These are phyloP conservation scores for Stenocarpella maydis DNA, from an alignment of 2,329 filamentous ascomycete genomes.

Conservation along the genomic window DNA sequence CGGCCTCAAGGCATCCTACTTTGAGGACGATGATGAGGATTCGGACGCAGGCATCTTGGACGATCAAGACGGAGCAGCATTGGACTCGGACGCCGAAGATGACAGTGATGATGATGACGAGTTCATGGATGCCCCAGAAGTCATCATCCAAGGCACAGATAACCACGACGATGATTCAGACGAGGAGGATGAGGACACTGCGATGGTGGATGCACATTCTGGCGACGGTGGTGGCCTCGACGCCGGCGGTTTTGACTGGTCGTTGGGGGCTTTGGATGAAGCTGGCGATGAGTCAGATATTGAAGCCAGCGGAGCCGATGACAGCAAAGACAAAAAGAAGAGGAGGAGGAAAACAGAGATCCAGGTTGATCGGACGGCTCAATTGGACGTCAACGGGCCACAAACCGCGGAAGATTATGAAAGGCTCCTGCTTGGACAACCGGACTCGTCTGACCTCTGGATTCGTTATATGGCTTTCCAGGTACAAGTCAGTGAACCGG, in stretches of 20 bases:
- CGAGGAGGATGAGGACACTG: slow-evolving; percentile 51
- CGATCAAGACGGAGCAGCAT: slow-evolving; percentile 55
- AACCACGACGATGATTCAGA: slow-evolving; percentile 43
- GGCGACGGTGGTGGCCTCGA: slow-evolving; percentile 65
- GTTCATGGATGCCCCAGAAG: slow-evolving; percentile 54
- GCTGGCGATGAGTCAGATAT: slow-evolving; percentile 60
- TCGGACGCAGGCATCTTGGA: slow-evolving; percentile 53
- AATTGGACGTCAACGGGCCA: slow-evolving; percentile 87
- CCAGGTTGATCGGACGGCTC: slow-evolving; percentile 88
- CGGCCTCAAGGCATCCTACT: slow-evolving; percentile 91
- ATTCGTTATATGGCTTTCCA: slow-evolving; percentile 99
- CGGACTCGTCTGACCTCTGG: slow-evolving; percentile 94
- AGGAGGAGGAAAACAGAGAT: slow-evolving; percentile 83
- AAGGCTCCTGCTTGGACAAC: slow-evolving; percentile 87
- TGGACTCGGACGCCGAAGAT: slow-evolving; percentile 50
- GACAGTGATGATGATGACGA: slow-evolving; percentile 60
- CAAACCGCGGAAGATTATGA: slow-evolving; percentile 94
- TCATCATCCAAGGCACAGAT: slow-evolving; percentile 54
- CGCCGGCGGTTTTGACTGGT: slow-evolving; percentile 88
- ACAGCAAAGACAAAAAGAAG: slow-evolving; percentile 62
- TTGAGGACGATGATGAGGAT: slow-evolving; percentile 68
- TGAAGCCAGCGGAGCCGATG: slow-evolving; percentile 47
- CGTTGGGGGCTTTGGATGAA: slow-evolving; percentile 71
- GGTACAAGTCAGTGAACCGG: slow-evolving; percentile 87
- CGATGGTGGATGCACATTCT: slow-evolving; percentile 50